These are phyloP conservation scores for Crepidotus variabilis DNA, from an alignment of 768 basidiomycete species.

Conservation along the genomic window DNA sequence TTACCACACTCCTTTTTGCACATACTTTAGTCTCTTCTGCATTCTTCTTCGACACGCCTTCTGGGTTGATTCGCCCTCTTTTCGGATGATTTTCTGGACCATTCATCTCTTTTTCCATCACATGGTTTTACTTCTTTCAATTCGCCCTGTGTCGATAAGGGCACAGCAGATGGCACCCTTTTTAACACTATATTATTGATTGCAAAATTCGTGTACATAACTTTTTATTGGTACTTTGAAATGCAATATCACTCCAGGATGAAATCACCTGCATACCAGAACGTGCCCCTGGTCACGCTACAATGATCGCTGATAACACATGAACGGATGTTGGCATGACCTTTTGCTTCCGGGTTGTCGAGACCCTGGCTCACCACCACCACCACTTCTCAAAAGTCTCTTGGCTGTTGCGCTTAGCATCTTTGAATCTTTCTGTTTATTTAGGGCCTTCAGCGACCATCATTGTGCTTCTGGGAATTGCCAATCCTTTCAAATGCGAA, in stretches of 20 bases:
- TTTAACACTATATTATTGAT: background rate
- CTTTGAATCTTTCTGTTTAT: background rate
- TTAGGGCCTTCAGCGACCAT: background rate
- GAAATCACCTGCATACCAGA: no score
- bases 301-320: background rate
- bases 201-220: background rate
- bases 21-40: background rate
- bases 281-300: background rate
- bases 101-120: background rate
- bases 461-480: background rate
- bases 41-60: background rate
- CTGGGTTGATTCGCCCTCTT: no score
- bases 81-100: background rate
- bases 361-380: background rate
- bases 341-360: background rate
- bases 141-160: background rate
- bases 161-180: background rate
- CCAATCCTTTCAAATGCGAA: background rate
- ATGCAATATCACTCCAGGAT: background rate
- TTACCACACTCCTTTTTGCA: background rate
- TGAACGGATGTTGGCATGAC: background rate
- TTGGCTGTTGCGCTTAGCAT: background rate
- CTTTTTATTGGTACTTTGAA: slow-evolving; percentile 1
- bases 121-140: background rate
- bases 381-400: background rate